phyloP scores from a whole-genome alignment of 169 alveolate genomes.

The Cryptosporidium sp. region DNA sequence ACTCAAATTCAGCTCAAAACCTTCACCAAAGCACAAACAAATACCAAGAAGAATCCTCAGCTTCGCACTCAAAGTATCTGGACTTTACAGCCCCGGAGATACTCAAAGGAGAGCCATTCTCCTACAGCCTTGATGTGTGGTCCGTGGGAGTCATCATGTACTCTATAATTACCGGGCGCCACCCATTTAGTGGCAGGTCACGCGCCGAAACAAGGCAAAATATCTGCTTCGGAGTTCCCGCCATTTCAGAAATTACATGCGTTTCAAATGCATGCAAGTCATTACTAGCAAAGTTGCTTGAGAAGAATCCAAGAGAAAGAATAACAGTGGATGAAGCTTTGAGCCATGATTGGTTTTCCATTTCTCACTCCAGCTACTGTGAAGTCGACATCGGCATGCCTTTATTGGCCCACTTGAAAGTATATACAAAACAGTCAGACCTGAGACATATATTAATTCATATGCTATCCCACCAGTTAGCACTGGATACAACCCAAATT shows the following conservation, averaged over 20 bases:
- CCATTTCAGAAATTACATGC: constrained; percentile 21
- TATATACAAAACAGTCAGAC: constrained; percentile 47
- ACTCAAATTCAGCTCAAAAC: not conserved
- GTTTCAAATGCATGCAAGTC: constrained; percentile 32
- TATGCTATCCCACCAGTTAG: constrained; percentile 52
- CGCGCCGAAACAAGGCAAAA: constrained; percentile 25
- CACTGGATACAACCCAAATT: constrained; percentile 58
- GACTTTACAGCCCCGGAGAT: constrained; percentile 66
- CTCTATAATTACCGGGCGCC: constrained; percentile 67
- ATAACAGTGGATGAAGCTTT: constrained; percentile 59
- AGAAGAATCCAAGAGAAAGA: constrained; percentile 47
- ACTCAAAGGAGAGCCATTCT: constrained; percentile 37
- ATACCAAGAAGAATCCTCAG: constrained; percentile 1
- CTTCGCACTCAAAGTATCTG: not conserved
- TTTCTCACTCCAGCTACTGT: constrained; percentile 30
- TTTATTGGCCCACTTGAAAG: constrained; percentile 27
- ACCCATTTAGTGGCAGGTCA: constrained; percentile 70
- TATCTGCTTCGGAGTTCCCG: constrained; percentile 23
- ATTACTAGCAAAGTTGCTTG: constrained; percentile 20
- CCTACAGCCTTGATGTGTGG: constrained; percentile 76
- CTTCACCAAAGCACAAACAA: too few species aligned
- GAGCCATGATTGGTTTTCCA: constrained; percentile 55
- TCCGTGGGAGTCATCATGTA: constrained; percentile 74
- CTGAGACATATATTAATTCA: constrained; percentile 36
- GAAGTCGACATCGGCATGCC: constrained; percentile 52